phyloP scores from a whole-genome alignment of 2,329 filamentous ascomycete genomes.

The Penicillium occitanis region DNA sequence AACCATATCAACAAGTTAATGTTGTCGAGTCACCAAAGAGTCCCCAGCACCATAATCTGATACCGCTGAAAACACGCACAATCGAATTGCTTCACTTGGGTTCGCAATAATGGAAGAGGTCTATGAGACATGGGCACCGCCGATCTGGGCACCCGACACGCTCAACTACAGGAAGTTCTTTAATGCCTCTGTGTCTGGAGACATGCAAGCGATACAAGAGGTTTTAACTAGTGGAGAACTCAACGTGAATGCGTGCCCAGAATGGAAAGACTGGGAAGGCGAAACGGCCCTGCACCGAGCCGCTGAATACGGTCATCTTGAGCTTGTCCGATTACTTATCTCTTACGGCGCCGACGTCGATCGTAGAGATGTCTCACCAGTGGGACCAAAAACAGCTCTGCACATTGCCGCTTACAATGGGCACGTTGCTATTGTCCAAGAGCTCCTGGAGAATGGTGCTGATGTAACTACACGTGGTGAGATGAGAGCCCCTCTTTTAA shows the following conservation, averaged over 20 bases:
- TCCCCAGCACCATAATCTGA: neutral
- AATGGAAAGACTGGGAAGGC: neutral
- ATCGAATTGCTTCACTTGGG: neutral
- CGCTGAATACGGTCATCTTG: slow-evolving; percentile 2
- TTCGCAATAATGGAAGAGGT: neutral
- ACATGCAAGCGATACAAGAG: slow-evolving; percentile 11
- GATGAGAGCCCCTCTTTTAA: neutral
- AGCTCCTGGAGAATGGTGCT: neutral
- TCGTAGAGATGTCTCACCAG: neutral
- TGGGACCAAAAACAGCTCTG: neutral
- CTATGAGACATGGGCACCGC: neutral
- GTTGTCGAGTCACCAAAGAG: neutral
- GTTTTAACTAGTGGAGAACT: slow-evolving; percentile 2
- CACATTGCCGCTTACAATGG: neutral
- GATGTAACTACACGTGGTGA: neutral
- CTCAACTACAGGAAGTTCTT: slow-evolving; percentile 2
- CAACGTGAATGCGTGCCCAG: neutral
- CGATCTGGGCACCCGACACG: slow-evolving; percentile 9
- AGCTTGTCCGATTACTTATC: neutral
- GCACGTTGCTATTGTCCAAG: neutral
- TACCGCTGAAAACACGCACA: neutral
- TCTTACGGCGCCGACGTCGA: neutral
- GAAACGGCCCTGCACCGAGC: slow-evolving; percentile 2
- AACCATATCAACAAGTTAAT: neutral
- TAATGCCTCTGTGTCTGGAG: slow-evolving; percentile 5